Evolutionary conservation across 1,284 basidiomycete genomes (phyloP), one percentile per base, ranked within the genome.

Genomic region (Volvariella volvacea): DNA sequence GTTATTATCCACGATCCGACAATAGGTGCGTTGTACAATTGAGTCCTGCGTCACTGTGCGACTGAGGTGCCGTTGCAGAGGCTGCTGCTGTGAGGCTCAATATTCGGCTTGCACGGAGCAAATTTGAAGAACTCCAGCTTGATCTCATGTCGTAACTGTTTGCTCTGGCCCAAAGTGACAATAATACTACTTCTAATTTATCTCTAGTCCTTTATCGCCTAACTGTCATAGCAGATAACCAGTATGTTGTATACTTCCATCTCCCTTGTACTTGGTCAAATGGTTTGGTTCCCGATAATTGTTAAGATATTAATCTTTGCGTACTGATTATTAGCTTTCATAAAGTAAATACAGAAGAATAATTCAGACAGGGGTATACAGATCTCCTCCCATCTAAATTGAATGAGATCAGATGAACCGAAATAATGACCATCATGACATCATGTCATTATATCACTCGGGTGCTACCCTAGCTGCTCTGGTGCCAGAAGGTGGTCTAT

Each of bases 1-100:
- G 78, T 95, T 47, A 78, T 99, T 28, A 83, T 91, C 8, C 86
- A 91, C 48, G 84, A 96, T 60, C 88, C 89, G 0, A 78, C 82
- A 56, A 86, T 95, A 55, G 87, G 92, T 92, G 53, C 52, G 78
- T 19, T 50, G 41, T 25, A 20, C 17, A 21, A 41, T 48, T 38
- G 6, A 43, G 30, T 9, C 15, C n/a, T 36, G 37, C 32, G n/a
- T 14, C 22, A 10, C 34, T 42, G 12, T 14, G 32, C 3, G 3
- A 3, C 32, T 34, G 3, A 14, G 4, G 30, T 25, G 19, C 4
- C 19, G 34, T 15, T 20, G 34, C 60, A 92, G 90, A 92, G 68
- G 83, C 87, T 1, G 85, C 88, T 2, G 88, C 90, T 1, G 65
- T 94, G 50, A 83, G 81, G 60, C 71, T 92, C 59, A 93, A 93